phyloP scores from a whole-genome alignment of 202 grass and related monocot species.

The Panicum virgatum region DNA sequence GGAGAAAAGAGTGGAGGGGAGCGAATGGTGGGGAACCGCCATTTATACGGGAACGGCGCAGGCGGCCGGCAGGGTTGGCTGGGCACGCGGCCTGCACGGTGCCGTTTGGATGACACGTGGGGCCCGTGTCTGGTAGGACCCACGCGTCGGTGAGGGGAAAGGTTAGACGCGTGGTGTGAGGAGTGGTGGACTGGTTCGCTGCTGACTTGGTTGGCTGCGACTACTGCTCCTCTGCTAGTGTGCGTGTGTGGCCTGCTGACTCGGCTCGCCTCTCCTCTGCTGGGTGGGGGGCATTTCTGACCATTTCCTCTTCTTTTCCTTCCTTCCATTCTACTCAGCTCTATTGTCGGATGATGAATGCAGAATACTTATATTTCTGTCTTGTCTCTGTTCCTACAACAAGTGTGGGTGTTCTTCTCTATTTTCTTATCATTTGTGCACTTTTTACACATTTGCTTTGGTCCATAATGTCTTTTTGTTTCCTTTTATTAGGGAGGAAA shows the following conservation, averaged over 20 bases:
- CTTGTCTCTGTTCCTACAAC: neutral
- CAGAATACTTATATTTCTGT: neutral
- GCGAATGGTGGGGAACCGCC: constrained; percentile 36
- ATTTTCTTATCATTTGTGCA: neutral
- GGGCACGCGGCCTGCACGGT: accelerated
- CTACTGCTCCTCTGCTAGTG: constrained; percentile 20
- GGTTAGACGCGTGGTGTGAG: neutral
- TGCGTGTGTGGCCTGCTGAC: constrained; percentile 9
- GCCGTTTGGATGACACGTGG: neutral
- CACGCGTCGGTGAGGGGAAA: accelerated
- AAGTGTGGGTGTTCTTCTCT: neutral
- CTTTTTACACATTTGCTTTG: neutral
- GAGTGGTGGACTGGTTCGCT: constrained; percentile 49
- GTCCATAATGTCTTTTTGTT: too few species aligned
- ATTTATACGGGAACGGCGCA: constrained; percentile 19
- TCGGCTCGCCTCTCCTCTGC: neutral
- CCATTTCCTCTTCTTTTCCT: neutral
- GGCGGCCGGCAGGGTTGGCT: neutral
- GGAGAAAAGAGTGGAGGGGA: constrained; percentile 15
- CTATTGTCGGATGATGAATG: neutral
- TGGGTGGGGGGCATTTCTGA: neutral
- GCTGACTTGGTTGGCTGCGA: constrained; percentile 67
- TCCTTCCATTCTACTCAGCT: neutral
- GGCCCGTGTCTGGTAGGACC: accelerated
- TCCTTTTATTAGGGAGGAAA: too few species aligned